phyloP scores from a whole-genome alignment of 2,329 filamentous ascomycete genomes.

The Fusarium sp. region DNA sequence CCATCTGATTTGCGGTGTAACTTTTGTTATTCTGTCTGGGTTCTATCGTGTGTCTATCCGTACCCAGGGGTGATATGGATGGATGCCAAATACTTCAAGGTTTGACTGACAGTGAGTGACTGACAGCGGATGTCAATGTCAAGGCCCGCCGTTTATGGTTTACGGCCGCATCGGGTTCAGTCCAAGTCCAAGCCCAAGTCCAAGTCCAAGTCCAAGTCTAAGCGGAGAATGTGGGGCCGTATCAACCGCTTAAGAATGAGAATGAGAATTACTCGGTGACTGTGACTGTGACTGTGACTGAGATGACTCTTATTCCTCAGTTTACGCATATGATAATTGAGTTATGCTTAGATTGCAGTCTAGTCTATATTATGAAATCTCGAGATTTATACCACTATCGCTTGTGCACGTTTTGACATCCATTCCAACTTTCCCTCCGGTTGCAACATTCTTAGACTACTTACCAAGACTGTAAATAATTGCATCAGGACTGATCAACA shows the following conservation, averaged over 20 bases:
- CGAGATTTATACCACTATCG: neutral
- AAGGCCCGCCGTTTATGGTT: constrained; percentile 9
- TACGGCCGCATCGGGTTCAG: constrained; percentile 17
- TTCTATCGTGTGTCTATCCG: neutral
- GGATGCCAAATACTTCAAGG: neutral
- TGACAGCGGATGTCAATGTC: constrained; percentile 11
- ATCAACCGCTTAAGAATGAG: constrained; percentile 6
- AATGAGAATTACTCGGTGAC: neutral
- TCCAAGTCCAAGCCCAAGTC: neutral
- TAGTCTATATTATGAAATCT: neutral
- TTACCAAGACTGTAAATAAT: neutral
- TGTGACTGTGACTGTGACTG: neutral
- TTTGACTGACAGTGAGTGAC: neutral
- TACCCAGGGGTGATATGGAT: neutral
- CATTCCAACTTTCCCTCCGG: neutral
- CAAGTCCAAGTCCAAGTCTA: neutral
- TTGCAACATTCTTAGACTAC: neutral
- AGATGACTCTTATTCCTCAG: neutral
- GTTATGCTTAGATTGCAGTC: neutral
- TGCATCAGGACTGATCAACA: neutral
- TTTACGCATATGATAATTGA: neutral
- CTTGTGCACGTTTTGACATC: neutral
- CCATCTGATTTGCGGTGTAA: neutral
- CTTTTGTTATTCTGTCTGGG: neutral
- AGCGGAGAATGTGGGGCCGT: constrained; percentile 20